A percentile compares a stretch with the other conserved stretches of the same genome.
These are phyloP conservation scores for Fusarium sp. DNA, from an alignment of 2,329 filamentous ascomycete species.

Conservation along the genomic window DNA sequence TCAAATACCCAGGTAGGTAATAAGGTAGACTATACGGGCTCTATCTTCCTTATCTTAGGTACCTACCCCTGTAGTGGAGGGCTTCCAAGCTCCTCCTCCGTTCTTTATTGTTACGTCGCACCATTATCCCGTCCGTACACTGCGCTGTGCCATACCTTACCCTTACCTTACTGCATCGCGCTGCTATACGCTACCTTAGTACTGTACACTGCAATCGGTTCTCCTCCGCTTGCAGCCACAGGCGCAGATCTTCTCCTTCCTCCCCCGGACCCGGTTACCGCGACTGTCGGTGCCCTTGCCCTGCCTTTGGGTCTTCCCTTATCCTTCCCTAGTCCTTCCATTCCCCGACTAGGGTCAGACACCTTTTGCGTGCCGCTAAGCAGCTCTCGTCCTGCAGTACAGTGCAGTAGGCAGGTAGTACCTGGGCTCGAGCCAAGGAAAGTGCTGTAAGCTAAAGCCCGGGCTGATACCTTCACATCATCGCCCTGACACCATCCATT, in stretches of 20 bases:
- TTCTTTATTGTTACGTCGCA: slow-evolving; percentile 26
- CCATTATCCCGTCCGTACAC: slow-evolving; percentile 14
- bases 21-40: neutral
- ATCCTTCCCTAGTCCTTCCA: slow-evolving; percentile 42
- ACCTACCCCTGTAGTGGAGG: neutral
- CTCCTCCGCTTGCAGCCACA: slow-evolving; percentile 44
- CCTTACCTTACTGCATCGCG: neutral
- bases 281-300: slow-evolving; percentile 39
- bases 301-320: slow-evolving; percentile 38
- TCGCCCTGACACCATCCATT: slow-evolving; percentile 44
- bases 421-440: slow-evolving; percentile 25
- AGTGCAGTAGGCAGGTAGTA: slow-evolving; percentile 27
- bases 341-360: slow-evolving; percentile 40
- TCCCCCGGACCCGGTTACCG: slow-evolving; percentile 41
- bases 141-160: neutral
- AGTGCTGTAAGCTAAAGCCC: slow-evolving; percentile 38
- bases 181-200: slow-evolving; percentile 7
- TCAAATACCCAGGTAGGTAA: neutral
- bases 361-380: slow-evolving; percentile 41
- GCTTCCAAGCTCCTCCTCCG: neutral
- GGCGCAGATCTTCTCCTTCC: slow-evolving; percentile 43
- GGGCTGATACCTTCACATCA: slow-evolving; percentile 37
- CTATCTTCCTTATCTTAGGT: neutral
- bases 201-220: slow-evolving; percentile 32
- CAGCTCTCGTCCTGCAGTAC: slow-evolving; percentile 34